These are phyloP conservation scores for Prunus dulcis DNA, from an alignment of 306 rosid genomes.

Conservation along the genomic window DNA sequence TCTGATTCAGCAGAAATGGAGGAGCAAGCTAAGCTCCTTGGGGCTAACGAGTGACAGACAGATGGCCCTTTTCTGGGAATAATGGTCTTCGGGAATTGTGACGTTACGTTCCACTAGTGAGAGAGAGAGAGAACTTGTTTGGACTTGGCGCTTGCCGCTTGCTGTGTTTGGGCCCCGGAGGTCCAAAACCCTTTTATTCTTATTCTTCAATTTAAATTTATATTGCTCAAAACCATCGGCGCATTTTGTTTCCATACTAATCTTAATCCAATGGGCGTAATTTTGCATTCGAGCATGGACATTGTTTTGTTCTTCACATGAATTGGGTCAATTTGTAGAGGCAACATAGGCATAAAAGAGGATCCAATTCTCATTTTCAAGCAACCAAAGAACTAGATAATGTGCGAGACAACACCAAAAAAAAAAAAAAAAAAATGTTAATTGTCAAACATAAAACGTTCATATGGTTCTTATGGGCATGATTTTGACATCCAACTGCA, in stretches of 20 bases:
- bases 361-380: too few relatives aligned
- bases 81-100: background rate
- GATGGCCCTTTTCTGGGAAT: background rate
- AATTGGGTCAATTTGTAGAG: too few relatives aligned
- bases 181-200: background rate
- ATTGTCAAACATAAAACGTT: too few relatives aligned
- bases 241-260: background rate
- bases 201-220: background rate
- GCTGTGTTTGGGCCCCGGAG: background rate
- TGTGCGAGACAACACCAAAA: too few relatives aligned
- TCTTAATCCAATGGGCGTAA: too few relatives aligned
- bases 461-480: background rate
- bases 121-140: background rate
- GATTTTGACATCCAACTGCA: background rate
- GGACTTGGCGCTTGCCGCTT: background rate
- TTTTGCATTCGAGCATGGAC: too few relatives aligned
- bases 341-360: too few relatives aligned
- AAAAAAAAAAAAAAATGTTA: too few relatives aligned
- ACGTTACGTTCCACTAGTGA: background rate
- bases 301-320: too few relatives aligned
- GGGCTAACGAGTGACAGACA: background rate
- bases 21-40: background rate
- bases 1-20: background rate
- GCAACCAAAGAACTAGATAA: too few relatives aligned
- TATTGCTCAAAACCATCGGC: background rate